Percentiles rank a stretch among this genome's conserved stretches.
Evolutionary conservation across 495 filamentous ascomycete species (phyloP).

Genomic region (Penicillium paradoxum): DNA sequence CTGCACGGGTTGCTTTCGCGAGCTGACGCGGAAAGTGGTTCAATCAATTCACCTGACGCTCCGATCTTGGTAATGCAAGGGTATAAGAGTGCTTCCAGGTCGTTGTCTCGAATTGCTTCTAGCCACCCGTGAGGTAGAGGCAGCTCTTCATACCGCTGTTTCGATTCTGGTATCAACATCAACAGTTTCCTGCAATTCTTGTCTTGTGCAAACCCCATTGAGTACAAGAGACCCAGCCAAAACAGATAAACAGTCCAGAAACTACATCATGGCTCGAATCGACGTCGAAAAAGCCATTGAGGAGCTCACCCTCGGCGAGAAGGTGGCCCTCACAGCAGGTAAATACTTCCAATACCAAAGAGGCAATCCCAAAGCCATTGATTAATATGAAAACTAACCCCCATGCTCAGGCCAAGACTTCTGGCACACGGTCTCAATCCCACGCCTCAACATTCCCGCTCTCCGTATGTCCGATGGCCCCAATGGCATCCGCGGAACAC

Average conservation of each 20-base stretch:
- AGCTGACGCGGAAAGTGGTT: neutral
- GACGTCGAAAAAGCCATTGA: conserved; percentile 58
- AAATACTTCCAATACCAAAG: conserved; percentile 8
- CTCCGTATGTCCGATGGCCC: conserved; percentile 69
- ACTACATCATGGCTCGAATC: conserved; percentile 48
- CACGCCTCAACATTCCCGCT: conserved; percentile 62
- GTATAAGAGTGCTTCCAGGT: neutral
- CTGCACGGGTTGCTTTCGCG: neutral
- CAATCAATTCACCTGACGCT: neutral
- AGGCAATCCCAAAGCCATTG: neutral
- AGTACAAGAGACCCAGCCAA: neutral
- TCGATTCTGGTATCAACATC: neutral
- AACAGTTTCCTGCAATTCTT: neutral
- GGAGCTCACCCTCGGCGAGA: conserved; percentile 58
- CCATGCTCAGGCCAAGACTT: conserved; percentile 60
- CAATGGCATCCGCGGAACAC: conserved; percentile 68
- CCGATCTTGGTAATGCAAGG: neutral
- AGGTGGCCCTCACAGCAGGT: conserved; percentile 58
- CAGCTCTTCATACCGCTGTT: neutral
- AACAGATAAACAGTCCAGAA: neutral
- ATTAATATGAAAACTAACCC: conserved; percentile 1
- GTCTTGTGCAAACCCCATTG: neutral
- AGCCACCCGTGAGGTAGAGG: neutral
- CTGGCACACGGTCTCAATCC: conserved; percentile 69
- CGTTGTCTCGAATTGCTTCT: neutral